phyloP scores from a whole-genome alignment of 768 basidiomycete species.

The Suillus subluteus region DNA sequence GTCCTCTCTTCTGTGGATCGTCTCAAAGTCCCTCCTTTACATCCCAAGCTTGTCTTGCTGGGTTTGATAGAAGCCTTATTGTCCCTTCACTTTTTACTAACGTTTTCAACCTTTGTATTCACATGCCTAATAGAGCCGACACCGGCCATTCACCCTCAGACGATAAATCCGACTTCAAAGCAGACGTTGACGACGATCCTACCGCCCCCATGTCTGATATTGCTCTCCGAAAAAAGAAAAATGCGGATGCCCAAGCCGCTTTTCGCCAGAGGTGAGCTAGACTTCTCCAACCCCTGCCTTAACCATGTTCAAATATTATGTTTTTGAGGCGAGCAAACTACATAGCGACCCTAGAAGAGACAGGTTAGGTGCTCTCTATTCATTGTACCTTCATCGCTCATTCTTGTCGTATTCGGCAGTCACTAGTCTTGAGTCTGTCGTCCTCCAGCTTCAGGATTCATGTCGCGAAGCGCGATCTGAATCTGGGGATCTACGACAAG shows the following conservation, averaged over 20 bases:
- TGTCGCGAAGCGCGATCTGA: constrained; percentile 70
- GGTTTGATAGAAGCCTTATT: constrained; percentile 22
- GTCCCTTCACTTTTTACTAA: constrained; percentile 12
- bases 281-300: background rate
- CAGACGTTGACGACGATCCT: constrained; percentile 40
- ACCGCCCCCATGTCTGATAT: constrained; percentile 60
- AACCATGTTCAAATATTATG: constrained; percentile 17
- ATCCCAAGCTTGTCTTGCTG: constrained; percentile 8
- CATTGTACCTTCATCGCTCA: constrained; percentile 15
- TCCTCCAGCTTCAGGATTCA: constrained; percentile 81
- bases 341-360: constrained; percentile 86
- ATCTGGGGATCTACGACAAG: constrained; percentile 61
- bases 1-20: constrained; percentile 22
- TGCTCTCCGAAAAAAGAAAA: constrained; percentile 83
- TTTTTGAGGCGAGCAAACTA: constrained; percentile 68
- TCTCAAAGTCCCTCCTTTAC: constrained; percentile 25
- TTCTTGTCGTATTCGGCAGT: constrained; percentile 45
- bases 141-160: constrained; percentile 35
- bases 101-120: constrained; percentile 18
- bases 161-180: constrained; percentile 40
- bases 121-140: constrained; percentile 37
- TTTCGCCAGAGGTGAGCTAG: constrained; percentile 61
- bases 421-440: constrained; percentile 83
- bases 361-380: constrained; percentile 44
- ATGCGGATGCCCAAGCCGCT: constrained; percentile 87